Base-by-base conservation (phyloP, 1,284 basidiomycete species). In the Rhizopogon hawkerae region DNA sequence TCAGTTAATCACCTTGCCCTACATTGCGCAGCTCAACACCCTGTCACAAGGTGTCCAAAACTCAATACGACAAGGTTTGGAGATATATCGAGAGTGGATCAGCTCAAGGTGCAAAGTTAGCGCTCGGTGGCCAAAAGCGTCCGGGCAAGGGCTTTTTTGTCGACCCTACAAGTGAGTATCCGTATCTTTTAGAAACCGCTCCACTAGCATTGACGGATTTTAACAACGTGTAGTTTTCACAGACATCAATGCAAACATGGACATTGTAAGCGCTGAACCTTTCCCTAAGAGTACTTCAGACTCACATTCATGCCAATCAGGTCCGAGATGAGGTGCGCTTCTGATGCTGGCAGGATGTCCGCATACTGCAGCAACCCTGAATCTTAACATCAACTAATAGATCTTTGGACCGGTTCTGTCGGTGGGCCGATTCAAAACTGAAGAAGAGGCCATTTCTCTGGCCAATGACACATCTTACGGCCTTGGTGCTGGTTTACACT, bases 51-150 rank as follows among this genome's bases (percentile, higher is more conserved):
- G 83, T 92, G 38, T 92, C 89, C 23, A 85, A 86, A 63, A 69
- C 67, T 21, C 94, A 98, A 67, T 90, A 87, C 59, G 91, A 97
- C 66, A 86, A 88, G 57, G 83, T 98, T 46, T 85, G 92, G 79
- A 70, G 71, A 11, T 97, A 93, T 67, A 94, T 98, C 59, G 86
- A 94, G 58, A 74, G 77, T 1, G 95, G 93, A 31, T 90, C 89
- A 67, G 63, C 78, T 55, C 83, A 89, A 61, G 94, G 94, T 14
- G 94, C 94, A 16, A 86, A 79, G 56, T 69, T 85, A 18, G 69
- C 82, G 31, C 72, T 89, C 5, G 95, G 95, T 26, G 95, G 93
- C 21, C 73, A 78, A 60, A 88, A 83, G 65, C 73, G 83, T 56
- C 48, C 70, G 1, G 76, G 76, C 3, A 84, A 83, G 62, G 88